Evolutionary conservation across 441 rosid species (phyloP).

Genomic region (Populus hybrid): DNA sequence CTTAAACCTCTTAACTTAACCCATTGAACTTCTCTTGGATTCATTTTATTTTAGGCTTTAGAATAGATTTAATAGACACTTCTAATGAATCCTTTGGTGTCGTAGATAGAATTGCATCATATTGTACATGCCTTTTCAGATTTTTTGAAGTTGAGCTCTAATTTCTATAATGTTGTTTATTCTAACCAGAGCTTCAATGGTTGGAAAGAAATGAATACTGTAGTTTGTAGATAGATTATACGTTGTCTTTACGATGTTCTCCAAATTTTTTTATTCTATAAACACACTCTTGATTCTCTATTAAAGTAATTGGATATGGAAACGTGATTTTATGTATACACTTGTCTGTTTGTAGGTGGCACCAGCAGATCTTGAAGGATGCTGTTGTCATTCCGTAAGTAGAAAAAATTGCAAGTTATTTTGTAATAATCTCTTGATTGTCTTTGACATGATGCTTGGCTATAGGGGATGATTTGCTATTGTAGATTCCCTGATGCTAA

Average conservation of each 20-base stretch:
- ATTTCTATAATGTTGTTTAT: background rate
- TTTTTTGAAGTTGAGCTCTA: background rate
- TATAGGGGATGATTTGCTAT: background rate
- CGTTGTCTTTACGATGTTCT: no score
- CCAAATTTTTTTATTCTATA: background rate
- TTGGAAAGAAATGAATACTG: background rate
- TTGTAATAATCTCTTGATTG: background rate
- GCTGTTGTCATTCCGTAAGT: constrained; percentile 45
- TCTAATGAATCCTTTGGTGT: no score
- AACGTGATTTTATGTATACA: background rate
- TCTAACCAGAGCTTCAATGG: background rate
- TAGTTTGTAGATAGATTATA: background rate
- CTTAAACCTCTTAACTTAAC: no score
- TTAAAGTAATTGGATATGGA: background rate
- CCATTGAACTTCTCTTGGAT: no score
- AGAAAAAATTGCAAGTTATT: background rate
- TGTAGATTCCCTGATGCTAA: constrained; percentile 74
- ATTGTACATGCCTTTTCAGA: background rate
- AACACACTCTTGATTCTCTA: background rate
- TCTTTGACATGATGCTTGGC: background rate
- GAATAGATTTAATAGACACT: no score
- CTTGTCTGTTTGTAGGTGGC: constrained; percentile 36
- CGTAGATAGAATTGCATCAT: background rate
- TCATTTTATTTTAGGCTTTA: no score
- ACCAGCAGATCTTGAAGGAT: constrained; percentile 63